phyloP scores from a whole-genome alignment of 306 rosid genomes.

The Gillenia trifoliata region DNA sequence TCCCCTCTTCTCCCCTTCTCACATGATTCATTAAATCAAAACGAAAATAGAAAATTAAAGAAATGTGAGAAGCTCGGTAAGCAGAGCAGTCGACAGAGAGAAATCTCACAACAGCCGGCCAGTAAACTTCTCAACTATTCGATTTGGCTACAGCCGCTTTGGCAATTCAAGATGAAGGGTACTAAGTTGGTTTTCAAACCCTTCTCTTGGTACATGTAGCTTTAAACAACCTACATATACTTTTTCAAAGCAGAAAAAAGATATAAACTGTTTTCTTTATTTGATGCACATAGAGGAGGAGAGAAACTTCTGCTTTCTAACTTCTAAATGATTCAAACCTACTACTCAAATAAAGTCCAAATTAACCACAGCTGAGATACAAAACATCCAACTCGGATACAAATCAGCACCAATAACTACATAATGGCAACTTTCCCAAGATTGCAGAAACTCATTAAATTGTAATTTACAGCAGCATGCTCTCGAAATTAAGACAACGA shows the following conservation, averaged over 20 bases:
- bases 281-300: background rate
- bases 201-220: conserved; percentile 85
- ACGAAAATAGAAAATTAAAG: background rate
- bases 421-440: background rate
- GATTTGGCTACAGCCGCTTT: conserved; percentile 69
- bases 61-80: conserved; percentile 78
- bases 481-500: background rate
- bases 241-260: background rate
- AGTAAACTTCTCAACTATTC: conserved; percentile 42
- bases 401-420: background rate
- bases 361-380: background rate
- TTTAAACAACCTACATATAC: background rate
- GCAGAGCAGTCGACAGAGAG: conserved; percentile 60
- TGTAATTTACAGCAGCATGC: background rate
- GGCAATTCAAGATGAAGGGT: conserved; percentile 81
- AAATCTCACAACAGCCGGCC: conserved; percentile 68
- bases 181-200: conserved; percentile 28
- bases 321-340: background rate
- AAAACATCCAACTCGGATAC: background rate
- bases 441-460: background rate
- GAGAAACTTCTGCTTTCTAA: background rate
- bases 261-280: background rate
- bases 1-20: conserved; percentile 65
- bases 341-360: background rate
- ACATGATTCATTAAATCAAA: background rate